Conservation (phyloP, 2,329 filamentous ascomycete genomes). For the Colletotrichum gloeosporioides region DNA sequence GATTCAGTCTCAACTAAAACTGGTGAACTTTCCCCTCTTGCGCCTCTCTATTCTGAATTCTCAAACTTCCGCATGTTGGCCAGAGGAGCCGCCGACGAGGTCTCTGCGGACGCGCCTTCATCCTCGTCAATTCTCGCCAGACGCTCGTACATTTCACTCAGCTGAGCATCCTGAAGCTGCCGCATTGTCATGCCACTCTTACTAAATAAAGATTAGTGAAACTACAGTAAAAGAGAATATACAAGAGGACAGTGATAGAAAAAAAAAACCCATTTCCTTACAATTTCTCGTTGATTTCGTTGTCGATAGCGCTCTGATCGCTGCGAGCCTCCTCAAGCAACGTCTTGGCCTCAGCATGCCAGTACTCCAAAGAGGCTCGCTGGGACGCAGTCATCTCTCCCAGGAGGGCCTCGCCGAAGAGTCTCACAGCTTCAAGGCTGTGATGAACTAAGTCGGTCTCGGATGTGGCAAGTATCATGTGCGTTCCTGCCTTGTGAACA, state of each 20-base stretch:
- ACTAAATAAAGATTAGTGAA: neutral
- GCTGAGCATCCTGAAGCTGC: neutral
- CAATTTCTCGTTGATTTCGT: neutral
- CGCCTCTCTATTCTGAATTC: no score
- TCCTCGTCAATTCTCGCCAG: neutral
- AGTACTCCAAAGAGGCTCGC: neutral
- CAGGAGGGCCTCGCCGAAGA: neutral
- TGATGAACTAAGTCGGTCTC: neutral
- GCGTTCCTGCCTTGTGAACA: neutral
- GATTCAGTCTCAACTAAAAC: no score
- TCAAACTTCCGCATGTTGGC: no score
- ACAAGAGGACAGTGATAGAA: neutral
- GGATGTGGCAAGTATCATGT: neutral
- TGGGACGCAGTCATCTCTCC: neutral
- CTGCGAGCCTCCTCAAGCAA: neutral
- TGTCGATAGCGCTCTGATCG: neutral
- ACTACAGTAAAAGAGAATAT: accelerated
- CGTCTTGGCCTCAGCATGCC: neutral
- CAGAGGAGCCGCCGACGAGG: no score
- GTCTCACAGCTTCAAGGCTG: neutral
- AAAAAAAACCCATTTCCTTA: neutral
- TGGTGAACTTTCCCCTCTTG: no score
- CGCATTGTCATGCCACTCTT: neutral
- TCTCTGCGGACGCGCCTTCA: no score
- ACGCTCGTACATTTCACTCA: neutral